Evolutionary conservation across 192 early-diverging fungal genomes (phyloP).

Genomic region (Rhizophagus sp.): DNA sequence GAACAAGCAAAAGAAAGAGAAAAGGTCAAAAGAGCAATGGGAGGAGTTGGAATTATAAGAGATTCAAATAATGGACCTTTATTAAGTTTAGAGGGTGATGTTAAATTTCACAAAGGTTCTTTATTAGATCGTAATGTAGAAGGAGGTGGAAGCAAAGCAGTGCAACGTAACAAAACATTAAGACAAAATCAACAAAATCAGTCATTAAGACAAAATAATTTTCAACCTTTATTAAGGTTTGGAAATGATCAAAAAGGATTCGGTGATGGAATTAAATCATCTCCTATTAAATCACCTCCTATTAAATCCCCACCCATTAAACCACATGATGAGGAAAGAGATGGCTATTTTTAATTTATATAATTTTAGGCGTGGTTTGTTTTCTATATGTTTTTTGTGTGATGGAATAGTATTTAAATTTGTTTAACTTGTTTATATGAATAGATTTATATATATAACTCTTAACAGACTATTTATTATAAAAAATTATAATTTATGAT

Average conservation of each 20-base stretch:
- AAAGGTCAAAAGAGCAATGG: background rate
- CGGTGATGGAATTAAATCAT: background rate
- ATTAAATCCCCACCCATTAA: background rate
- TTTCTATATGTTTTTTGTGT: too few relatives aligned
- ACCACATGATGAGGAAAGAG: background rate
- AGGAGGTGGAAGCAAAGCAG: background rate
- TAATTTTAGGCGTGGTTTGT: too few relatives aligned
- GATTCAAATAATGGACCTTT: background rate
- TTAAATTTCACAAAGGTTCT: conserved; percentile 27
- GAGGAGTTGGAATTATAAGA: conserved; percentile 8
- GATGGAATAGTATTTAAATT: too few relatives aligned
- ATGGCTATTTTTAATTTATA: too few relatives aligned
- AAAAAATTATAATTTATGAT: too few relatives aligned
- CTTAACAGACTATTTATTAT: too few relatives aligned
- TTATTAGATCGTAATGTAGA: conserved; percentile 14
- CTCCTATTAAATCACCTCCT: too few relatives aligned
- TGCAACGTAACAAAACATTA: background rate
- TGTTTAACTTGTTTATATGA: too few relatives aligned
- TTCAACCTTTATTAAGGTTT: conserved; percentile 24
- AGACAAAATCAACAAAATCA: background rate
- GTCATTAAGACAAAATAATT: background rate
- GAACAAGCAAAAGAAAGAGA: conserved; percentile 28
- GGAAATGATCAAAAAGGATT: background rate
- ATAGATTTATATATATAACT: too few relatives aligned
- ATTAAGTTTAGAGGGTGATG: background rate